These are phyloP conservation scores for Claviceps africana DNA, from an alignment of 2,329 filamentous ascomycete genomes.

Conservation along the genomic window DNA sequence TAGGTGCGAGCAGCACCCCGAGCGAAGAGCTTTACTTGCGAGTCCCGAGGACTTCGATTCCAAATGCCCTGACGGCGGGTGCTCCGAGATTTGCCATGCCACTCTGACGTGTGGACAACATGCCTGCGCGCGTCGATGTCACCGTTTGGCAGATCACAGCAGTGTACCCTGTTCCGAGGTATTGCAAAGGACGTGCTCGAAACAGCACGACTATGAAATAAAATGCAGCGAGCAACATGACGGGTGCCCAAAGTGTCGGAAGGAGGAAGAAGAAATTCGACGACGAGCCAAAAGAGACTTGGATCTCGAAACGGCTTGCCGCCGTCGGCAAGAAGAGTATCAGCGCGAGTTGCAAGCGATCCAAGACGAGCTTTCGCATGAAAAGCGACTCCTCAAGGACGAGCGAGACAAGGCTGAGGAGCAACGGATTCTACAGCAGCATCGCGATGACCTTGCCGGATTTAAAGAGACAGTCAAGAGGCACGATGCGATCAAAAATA, in stretches of 20 bases:
- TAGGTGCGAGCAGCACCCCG: slow-evolving; percentile 44
- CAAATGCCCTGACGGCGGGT: slow-evolving; percentile 57
- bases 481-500: not conserved
- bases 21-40: slow-evolving; percentile 30
- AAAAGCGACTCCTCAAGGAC: not conserved
- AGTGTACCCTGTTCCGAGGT: slow-evolving; percentile 22
- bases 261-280: slow-evolving; percentile 31
- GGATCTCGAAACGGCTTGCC: slow-evolving; percentile 34
- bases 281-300: slow-evolving; percentile 31
- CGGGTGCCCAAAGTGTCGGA: slow-evolving; percentile 36
- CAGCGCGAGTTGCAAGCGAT: slow-evolving; percentile 29
- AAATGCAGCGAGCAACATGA: slow-evolving; percentile 28
- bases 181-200: slow-evolving; percentile 33
- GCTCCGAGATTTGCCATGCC: slow-evolving; percentile 40
- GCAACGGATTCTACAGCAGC: slow-evolving; percentile 19
- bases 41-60: slow-evolving; percentile 43
- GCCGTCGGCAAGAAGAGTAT: slow-evolving; percentile 30
- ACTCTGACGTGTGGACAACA: slow-evolving; percentile 45
- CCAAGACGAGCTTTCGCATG: slow-evolving; percentile 42
- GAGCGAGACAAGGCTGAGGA: not conserved
- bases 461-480: slow-evolving; percentile 19
- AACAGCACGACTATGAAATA: slow-evolving; percentile 33
- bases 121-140: slow-evolving; percentile 45
- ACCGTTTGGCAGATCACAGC: slow-evolving; percentile 45
- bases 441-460: slow-evolving; percentile 29